A percentile compares a stretch with the other conserved stretches of the same genome.
Conservation (phyloP, 805 yeast genomes). For the Cyberlindnera samutprakarnensis region DNA sequence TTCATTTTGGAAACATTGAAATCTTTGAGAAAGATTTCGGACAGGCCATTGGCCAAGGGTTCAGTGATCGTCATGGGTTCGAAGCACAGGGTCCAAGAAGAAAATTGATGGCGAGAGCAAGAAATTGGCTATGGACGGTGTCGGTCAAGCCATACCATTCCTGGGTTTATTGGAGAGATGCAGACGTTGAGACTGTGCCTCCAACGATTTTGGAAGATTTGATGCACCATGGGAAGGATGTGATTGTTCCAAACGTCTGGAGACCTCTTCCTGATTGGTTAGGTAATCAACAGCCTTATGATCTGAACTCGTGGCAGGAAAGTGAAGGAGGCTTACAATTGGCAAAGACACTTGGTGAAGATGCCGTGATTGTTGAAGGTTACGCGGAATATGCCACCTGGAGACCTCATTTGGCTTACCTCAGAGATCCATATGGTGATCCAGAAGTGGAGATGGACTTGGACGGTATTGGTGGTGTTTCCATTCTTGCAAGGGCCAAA, state of each 20-base stretch:
- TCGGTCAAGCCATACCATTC: conserved; percentile 90
- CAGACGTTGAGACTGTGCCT: conserved; percentile 88
- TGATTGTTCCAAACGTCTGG: conserved; percentile 94
- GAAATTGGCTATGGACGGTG: conserved; percentile 89
- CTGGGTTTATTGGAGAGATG: conserved; percentile 97
- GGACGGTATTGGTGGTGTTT: conserved; percentile 98
- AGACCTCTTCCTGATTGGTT: conserved; percentile 84
- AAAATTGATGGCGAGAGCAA: conserved; percentile 91
- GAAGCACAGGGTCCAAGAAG: conserved; percentile 95
- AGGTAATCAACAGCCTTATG: conserved; percentile 81
- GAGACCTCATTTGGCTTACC: conserved; percentile 94
- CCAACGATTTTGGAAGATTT: conserved; percentile 82
- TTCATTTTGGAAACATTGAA: conserved; percentile 77
- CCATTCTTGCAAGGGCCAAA: conserved; percentile 79
- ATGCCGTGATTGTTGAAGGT: conserved; percentile 96
- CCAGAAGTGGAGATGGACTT: conserved; percentile 88
- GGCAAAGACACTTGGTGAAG: conserved; percentile 77
- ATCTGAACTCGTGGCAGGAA: conserved; percentile 81
- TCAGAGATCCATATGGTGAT: conserved; percentile 92
- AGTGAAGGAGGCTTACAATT: conserved; percentile 72
- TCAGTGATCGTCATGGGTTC: conserved; percentile 90
- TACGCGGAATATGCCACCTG: conserved; percentile 96
- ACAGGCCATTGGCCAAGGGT: conserved; percentile 87
- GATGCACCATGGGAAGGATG: conserved; percentile 88
- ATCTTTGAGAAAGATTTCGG: conserved; percentile 92